Percentiles rank a stretch among this genome's conserved stretches.
Conservation (phyloP, 2,329 filamentous ascomycete genomes). For the Aureobasidium sp. region DNA sequence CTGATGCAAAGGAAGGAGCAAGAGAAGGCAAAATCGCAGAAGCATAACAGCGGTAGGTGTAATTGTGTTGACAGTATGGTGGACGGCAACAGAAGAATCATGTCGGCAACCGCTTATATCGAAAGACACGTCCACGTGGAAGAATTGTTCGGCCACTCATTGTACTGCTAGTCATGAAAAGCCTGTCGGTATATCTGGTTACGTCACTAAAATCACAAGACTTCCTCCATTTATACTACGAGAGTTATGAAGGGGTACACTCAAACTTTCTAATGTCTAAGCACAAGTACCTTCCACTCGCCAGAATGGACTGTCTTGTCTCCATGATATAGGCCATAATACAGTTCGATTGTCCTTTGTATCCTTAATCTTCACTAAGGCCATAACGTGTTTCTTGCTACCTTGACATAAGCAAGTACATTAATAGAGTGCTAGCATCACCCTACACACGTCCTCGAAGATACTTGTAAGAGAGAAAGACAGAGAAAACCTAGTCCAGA, state of each 20-base stretch:
- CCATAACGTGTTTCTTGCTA: neutral
- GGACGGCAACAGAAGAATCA: neutral
- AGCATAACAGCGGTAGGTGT: neutral
- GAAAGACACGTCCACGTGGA: neutral
- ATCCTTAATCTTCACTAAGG: neutral
- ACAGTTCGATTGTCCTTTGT: neutral
- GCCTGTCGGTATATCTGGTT: neutral
- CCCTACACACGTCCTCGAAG: neutral
- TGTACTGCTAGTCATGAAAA: neutral
- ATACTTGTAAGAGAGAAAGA: neutral
- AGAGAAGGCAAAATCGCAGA: neutral
- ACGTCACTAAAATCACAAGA: neutral
- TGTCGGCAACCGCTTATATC: neutral
- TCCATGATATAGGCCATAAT: neutral
- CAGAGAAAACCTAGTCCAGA: neutral
- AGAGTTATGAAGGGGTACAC: neutral
- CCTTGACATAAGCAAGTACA: neutral
- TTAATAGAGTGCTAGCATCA: neutral
- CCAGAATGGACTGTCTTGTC: neutral
- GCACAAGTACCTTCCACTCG: neutral
- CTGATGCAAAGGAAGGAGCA: neutral
- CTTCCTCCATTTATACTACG: neutral
- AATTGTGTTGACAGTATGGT: neutral
- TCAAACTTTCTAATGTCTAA: neutral
- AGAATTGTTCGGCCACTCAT: neutral